Base-by-base conservation (phyloP, 768 basidiomycete genomes). In the Cystobasidium tubakii region DNA sequence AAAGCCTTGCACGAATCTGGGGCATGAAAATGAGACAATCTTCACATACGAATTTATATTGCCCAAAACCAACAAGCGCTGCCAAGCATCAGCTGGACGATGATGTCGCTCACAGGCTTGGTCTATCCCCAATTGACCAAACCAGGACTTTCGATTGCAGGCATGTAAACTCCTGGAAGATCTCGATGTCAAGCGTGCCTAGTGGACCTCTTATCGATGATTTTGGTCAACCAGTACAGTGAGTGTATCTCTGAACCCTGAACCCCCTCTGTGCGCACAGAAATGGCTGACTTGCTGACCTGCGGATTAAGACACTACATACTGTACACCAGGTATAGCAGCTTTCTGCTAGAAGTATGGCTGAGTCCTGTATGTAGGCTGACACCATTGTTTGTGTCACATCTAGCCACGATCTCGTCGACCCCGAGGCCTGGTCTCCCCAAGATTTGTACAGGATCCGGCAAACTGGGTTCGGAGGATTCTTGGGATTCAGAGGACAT, bases 231-330 rank as follows among this genome's bases (percentile, higher is more conserved):
- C 23, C 13, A 6, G 67, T 70, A 29, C 25, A 15, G 67, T 70
- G 27, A 29, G 67, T 23, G 6, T 19, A 25, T 3, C 33, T 17
- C 19, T 39, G 27, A 12, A 13, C 43, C 13, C 6, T 17, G 25
- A n/a, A n/a, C n/a, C n/a, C n/a, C n/a, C n/a, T n/a, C n/a, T n/a
- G n/a, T n/a, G n/a, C n/a, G n/a, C n/a, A n/a, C n/a, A n/a, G n/a
- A n/a, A n/a, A n/a, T n/a, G n/a, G n/a, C n/a, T n/a, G n/a, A n/a
- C n/a, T n/a, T n/a, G n/a, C n/a, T n/a, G n/a, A n/a, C n/a, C n/a
- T n/a, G n/a, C n/a, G n/a, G n/a, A n/a, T n/a, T n/a, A n/a, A 70
- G 67, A 27, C 67, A 70, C 31, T 70, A 43, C 21, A 27, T 70
- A 4, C 50, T 70, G 33, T 70, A 44, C 42, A 34, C 67, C 19